A percentile compares a stretch with the other conserved stretches of the same genome.
These are phyloP conservation scores for Picea mariana DNA, from an alignment of 83 land plant genomes.

Conservation along the genomic window DNA sequence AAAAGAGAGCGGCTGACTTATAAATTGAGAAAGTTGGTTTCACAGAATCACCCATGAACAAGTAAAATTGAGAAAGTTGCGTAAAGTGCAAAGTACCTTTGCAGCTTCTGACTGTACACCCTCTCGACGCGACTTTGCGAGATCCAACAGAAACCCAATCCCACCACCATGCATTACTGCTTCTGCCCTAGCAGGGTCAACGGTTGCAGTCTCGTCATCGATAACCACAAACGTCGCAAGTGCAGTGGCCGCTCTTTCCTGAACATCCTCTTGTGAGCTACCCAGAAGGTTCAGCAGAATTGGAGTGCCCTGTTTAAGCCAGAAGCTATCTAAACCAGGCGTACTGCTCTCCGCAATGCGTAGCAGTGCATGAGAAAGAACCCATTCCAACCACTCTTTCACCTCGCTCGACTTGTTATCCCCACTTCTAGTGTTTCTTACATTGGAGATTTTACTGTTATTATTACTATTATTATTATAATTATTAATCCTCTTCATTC, in stretches of 20 bases:
- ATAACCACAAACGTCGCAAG: constrained; percentile 96
- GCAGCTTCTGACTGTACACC: constrained; percentile 99
- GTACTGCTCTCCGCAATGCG: constrained; percentile 87
- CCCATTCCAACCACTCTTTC: constrained; percentile 90
- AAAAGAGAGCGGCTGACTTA: background rate
- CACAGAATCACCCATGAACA: background rate
- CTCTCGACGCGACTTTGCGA: constrained; percentile 88
- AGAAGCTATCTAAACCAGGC: constrained; percentile 73
- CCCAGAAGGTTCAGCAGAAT: constrained; percentile 76
- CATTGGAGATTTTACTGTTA: constrained; percentile 4
- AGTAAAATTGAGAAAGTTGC: background rate
- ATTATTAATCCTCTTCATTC: constrained; percentile 11
- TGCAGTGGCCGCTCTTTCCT: constrained; percentile 94
- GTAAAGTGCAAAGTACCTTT: constrained; percentile 52
- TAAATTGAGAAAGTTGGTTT: background rate
- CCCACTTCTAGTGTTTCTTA: constrained; percentile 37
- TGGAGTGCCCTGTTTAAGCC: constrained; percentile 89
- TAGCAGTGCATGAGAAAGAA: constrained; percentile 76
- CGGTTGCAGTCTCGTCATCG: constrained; percentile 94
- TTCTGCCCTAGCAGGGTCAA: constrained; percentile 86
- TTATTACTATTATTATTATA: no score
- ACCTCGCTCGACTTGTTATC: constrained; percentile 38
- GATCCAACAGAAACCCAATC: constrained; percentile 66
- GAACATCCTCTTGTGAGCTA: constrained; percentile 95
- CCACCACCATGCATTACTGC: constrained; percentile 90